Evolutionary conservation across 805 yeast genomes (phyloP).

Genomic region (Suhomyces tanzawaensis): DNA sequence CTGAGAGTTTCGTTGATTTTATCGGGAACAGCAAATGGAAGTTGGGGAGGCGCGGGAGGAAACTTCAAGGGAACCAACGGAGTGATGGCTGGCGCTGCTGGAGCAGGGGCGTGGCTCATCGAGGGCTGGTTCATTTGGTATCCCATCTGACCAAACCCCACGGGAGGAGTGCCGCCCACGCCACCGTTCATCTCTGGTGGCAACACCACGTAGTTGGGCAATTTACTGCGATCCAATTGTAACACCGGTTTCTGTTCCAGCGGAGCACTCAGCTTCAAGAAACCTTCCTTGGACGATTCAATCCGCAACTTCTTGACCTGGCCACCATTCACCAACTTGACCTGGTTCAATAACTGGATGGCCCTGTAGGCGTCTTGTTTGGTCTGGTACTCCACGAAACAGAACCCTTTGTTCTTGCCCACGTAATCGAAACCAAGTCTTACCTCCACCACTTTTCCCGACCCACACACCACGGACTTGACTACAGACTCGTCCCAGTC

Average conservation of each 20-base stretch:
- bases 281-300: slow-evolving; percentile 62
- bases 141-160: slow-evolving; percentile 1
- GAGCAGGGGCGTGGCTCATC: background rate
- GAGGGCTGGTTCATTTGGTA: background rate
- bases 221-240: slow-evolving; percentile 40
- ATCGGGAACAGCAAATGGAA: slow-evolving; percentile 52
- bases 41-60: slow-evolving; percentile 48
- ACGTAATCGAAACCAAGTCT: slow-evolving; percentile 58
- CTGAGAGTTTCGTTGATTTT: slow-evolving; percentile 60
- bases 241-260: slow-evolving; percentile 42
- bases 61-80: slow-evolving; percentile 2
- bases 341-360: slow-evolving; percentile 39
- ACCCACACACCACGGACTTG: slow-evolving; percentile 63
- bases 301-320: slow-evolving; percentile 47
- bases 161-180: background rate
- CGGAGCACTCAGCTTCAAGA: slow-evolving; percentile 34
- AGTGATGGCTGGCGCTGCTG: background rate
- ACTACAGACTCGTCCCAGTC: slow-evolving; percentile 68
- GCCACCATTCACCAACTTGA: slow-evolving; percentile 34
- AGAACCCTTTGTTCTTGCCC: slow-evolving; percentile 63
- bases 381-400: slow-evolving; percentile 57
- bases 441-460: slow-evolving; percentile 69
- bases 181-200: slow-evolving; percentile 46
- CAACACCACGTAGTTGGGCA: slow-evolving; percentile 57
- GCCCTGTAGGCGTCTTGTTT: slow-evolving; percentile 56